Percentiles rank a stretch among this genome's conserved stretches.
Conservation (phyloP, 2,329 filamentous ascomycete genomes). For the Bipolaris bicolor region DNA sequence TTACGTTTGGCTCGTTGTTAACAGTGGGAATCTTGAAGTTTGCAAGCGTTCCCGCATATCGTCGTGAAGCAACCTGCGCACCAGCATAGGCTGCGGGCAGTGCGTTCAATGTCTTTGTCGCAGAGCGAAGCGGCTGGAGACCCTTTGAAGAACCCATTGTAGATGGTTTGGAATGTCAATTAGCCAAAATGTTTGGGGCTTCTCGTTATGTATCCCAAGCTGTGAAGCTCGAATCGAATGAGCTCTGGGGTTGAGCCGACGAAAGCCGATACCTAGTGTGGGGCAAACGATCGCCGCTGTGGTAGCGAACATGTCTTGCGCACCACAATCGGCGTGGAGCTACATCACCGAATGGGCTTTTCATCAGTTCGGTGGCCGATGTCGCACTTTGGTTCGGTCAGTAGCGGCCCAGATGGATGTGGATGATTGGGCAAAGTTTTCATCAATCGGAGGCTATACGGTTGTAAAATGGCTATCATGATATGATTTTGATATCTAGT, state of each 20-base stretch:
- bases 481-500: constrained; percentile 17
- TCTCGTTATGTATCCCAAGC: constrained; percentile 32
- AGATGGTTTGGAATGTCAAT: constrained; percentile 4
- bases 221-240: constrained; percentile 23
- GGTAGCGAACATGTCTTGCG: constrained; percentile 14
- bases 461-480: background rate
- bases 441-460: constrained; percentile 4
- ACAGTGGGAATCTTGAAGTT: constrained; percentile 87
- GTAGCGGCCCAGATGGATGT: constrained; percentile 22
- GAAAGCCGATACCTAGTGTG: constrained; percentile 30
- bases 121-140: constrained; percentile 39
- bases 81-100: constrained; percentile 32
- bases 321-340: constrained; percentile 13
- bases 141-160: constrained; percentile 44
- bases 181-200: constrained; percentile 2
- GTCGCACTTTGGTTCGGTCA: constrained; percentile 29
- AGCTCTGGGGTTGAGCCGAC: constrained; percentile 29
- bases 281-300: constrained; percentile 19
- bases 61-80: constrained; percentile 33
- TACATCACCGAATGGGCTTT: constrained; percentile 10
- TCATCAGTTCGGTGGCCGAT: constrained; percentile 20
- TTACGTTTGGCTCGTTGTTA: constrained; percentile 93
- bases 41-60: constrained; percentile 67
- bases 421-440: constrained; percentile 11
- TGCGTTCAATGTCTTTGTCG: constrained; percentile 35